These are phyloP conservation scores for Mycosphaerella sp. DNA, from an alignment of 2,329 filamentous ascomycete genomes.

Conservation along the genomic window DNA sequence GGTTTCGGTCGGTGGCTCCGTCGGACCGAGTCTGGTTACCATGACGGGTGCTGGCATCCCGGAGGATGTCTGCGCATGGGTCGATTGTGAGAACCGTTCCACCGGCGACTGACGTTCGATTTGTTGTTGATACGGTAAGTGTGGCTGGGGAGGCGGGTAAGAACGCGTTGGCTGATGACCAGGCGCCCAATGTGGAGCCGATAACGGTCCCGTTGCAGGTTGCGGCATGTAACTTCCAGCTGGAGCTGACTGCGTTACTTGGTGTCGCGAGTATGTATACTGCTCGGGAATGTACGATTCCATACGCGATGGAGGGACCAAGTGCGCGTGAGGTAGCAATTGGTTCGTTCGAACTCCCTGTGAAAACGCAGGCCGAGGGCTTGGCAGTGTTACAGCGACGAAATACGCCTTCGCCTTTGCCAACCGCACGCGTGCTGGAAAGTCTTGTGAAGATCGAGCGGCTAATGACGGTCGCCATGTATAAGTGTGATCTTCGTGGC, in stretches of 20 bases:
- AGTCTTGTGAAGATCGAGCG: conserved; percentile 32
- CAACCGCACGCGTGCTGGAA: conserved; percentile 34
- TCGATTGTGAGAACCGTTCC: conserved; percentile 4
- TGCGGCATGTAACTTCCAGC: conserved; percentile 16
- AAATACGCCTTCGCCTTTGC: conserved; percentile 45
- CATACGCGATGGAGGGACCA: conserved; percentile 1
- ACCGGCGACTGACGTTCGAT: conserved; percentile 4
- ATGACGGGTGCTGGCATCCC: conserved; percentile 5
- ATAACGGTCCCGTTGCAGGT: conserved; percentile 12
- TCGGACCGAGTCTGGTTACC: conserved; percentile 18
- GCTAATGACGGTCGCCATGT: conserved; percentile 38
- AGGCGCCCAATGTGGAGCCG: conserved; percentile 17
- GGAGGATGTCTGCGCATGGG: conserved; percentile 1
- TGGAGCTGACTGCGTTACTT: conserved; percentile 21
- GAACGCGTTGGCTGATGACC: conserved; percentile 17
- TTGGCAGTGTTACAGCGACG: conserved; percentile 38
- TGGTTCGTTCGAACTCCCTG: neutral
- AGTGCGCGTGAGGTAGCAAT: neutral
- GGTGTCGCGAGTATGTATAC: conserved; percentile 14
- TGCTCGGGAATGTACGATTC: conserved; percentile 10
- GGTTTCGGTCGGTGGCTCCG: conserved; percentile 25
- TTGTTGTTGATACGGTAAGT: conserved; percentile 13
- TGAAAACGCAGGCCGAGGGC: conserved; percentile 26
- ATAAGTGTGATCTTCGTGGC: conserved; percentile 39
- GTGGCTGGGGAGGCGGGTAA: conserved; percentile 17